Evolutionary conservation across 768 basidiomycete genomes (phyloP), one percentile per base, ranked within the genome.

Genomic region (Hygrocybe coccinea): DNA sequence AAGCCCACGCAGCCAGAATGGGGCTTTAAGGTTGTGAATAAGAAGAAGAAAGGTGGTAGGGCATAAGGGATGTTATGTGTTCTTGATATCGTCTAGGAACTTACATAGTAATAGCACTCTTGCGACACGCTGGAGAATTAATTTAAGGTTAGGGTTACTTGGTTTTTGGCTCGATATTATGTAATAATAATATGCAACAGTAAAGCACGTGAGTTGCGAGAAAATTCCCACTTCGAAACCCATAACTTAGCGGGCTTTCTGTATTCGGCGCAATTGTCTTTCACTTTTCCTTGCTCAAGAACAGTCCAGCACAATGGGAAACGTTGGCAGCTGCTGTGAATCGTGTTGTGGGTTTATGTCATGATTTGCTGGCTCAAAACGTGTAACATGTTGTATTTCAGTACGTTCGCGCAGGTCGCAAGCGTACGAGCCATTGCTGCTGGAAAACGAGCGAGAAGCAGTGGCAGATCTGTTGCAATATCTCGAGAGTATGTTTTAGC

Each of bases 381-480:
- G 61, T 57, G 62, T 57, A 35, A 56, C 54, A 60, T 69, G 50
- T 56, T 59, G 51, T 55, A 47, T 62, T 56, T 49, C 55, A 92
- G 90, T 91, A 69, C 81, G 79, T 61, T 86, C 89, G 67, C 87
- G 86, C 68, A 86, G 81, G 79, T 87, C 89, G 62, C 89, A 91
- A 70, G 79, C 86, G 49, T 93, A 92, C 66, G 91, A 94, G 67
- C 91, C 91, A 19, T 71, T 94, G 55, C 79, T 94, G 41, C 74
- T 92, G 51, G 91, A 94, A 76, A 92, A 91, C 68, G 95, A 99
- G 77, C 82, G 95, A 58, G 95, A 98, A 74, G 95, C 95, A 5
- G 97, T 99, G 15, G 95, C 95, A 43, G 97, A 98, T 73, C 77
- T 99, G 50, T 81, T 99, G 11, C 95, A 97, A 69, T 98, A 91